phyloP scores from a whole-genome alignment of 2,329 filamentous ascomycete species.

The Aspergillus phoenicis region DNA sequence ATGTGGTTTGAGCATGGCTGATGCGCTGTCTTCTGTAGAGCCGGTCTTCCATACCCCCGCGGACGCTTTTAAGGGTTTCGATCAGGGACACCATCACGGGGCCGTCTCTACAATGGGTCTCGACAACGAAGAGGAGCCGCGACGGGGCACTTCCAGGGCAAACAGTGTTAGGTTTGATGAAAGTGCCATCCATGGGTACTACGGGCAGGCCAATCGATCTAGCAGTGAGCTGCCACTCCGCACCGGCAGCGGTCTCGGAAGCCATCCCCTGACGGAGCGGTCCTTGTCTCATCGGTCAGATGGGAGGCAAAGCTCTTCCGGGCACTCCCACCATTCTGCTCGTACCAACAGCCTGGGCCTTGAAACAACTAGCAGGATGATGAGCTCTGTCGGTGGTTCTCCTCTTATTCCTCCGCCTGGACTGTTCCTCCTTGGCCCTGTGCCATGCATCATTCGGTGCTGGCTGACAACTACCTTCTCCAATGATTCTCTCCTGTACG shows the following conservation, averaged over 20 bases:
- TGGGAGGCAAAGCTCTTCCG: constrained; percentile 90
- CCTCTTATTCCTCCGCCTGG: constrained; percentile 80
- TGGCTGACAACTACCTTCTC: constrained; percentile 92
- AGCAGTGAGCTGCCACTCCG: constrained; percentile 80
- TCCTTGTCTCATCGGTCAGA: constrained; percentile 95
- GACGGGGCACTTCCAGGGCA: constrained; percentile 85
- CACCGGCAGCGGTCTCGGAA: constrained; percentile 76
- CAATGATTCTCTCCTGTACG: constrained; percentile 85
- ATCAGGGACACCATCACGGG: constrained; percentile 77
- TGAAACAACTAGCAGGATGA: constrained; percentile 67
- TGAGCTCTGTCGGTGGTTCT: constrained; percentile 67
- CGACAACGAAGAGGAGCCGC: constrained; percentile 81
- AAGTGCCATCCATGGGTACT: constrained; percentile 87
- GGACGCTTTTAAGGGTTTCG: constrained; percentile 87
- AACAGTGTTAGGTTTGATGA: constrained; percentile 98
- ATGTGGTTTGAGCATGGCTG: not conserved
- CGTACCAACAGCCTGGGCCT: constrained; percentile 86
- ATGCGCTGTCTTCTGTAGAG: constrained; percentile 53
- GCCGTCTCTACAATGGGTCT: constrained; percentile 80
- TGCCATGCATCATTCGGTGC: constrained; percentile 92
- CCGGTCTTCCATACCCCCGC: constrained; percentile 76
- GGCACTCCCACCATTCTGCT: constrained; percentile 73
- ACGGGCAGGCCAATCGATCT: constrained; percentile 79
- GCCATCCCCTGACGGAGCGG: constrained; percentile 82
- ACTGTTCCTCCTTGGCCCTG: constrained; percentile 80